Evolutionary conservation across 2,329 filamentous ascomycete genomes (phyloP), one percentile per base, ranked within the genome.

Genomic region (Esteya vermicola): DNA sequence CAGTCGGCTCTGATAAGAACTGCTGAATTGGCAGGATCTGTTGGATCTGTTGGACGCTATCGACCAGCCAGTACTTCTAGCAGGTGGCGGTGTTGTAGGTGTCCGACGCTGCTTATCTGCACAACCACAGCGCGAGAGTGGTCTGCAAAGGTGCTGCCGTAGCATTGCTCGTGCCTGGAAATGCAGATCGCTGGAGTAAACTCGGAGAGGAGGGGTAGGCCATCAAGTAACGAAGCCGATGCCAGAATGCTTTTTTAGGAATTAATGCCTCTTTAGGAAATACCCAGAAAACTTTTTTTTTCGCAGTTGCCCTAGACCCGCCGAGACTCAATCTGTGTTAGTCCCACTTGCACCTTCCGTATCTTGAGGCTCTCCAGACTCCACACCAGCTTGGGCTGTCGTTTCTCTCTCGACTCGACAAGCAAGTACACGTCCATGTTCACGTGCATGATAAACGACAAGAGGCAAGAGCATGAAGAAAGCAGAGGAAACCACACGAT

Each of bases 91-190:
- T 2, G 16, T 18, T 6, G 30, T 19, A 18, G 32, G 23, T 12
- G 27, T 26, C 25, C 28, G 23, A 6, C 34, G 41, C 16, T 33
- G 46, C 44, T 47, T 46, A 46, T 36, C 30, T 43, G 42, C 36
- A 43, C 42, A 43, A 25, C 30, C 25, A 27, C 34, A 13, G 13
- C 30, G 20, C 9, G 30, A 31, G 10, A 33, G 22, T 21, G 39
- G 33, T 26, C 22, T 34, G 36, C 43, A 38, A 30, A 31, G 32
- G 14, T 31, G 31, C 38, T 40, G 23, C 23, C 27, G 18, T 13
- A 42, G 34, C 46, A 47, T 47, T n/a, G 28, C 37, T 39, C 21
- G 28, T 16, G 20, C n/a, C 16, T 38, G 16, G 20, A 4, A 6
- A 20, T 8, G 21, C 12, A 8, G 10, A 5, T 10, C 14, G n/a